Evolutionary conservation across 257 asterid genomes (phyloP).

Genomic region (Solanum habrochaites): DNA sequence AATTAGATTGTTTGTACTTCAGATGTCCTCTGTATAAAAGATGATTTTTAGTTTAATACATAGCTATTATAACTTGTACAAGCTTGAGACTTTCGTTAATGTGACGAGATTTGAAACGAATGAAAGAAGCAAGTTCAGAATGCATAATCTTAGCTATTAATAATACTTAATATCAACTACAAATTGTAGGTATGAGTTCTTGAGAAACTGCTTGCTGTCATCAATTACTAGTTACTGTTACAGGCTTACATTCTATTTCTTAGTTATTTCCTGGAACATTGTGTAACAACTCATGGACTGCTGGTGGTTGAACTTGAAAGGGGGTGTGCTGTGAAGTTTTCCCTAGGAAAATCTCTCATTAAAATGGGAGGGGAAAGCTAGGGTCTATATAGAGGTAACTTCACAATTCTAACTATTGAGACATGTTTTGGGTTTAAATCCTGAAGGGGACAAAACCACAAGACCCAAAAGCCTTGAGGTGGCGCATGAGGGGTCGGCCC

Average conservation of each 20-base stretch:
- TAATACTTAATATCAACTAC: not conserved
- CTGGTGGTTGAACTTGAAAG: not conserved
- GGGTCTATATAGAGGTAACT: not conserved
- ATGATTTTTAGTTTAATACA: not conserved
- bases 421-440: not conserved
- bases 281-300: not conserved
- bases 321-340: not conserved
- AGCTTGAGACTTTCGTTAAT: not conserved
- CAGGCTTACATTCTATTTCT: not conserved
- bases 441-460: not conserved
- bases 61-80: not conserved
- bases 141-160: not conserved
- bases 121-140: not conserved
- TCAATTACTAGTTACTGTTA: not conserved
- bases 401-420: not conserved
- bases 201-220: not conserved
- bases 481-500: not conserved
- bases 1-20: not conserved
- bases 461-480: not conserved
- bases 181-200: not conserved
- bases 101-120: not conserved
- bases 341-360: not conserved
- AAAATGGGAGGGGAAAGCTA: not conserved
- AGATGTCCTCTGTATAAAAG: not conserved
- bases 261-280: not conserved